Conservation (phyloP, 257 asterid species). For the Solanum chilense region DNA sequence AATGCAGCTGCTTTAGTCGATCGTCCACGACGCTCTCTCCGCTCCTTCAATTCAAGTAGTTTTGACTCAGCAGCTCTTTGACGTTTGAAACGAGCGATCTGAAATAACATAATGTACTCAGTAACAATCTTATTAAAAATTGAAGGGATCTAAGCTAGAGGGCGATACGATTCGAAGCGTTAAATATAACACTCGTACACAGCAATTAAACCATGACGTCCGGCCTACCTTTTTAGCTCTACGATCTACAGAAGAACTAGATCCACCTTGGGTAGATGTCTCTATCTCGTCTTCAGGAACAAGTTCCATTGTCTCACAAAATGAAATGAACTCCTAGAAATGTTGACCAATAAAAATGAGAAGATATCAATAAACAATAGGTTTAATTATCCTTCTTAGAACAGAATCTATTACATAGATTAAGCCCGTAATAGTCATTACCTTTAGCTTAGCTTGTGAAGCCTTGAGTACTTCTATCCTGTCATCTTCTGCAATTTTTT, state of each 20-base stretch:
- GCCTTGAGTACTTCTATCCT: conserved; percentile 61
- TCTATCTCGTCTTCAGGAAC: conserved; percentile 74
- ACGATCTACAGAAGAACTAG: conserved; percentile 40
- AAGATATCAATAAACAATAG: neutral
- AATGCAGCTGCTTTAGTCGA: conserved; percentile 90
- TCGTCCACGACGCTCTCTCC: conserved; percentile 90
- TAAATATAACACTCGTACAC: neutral
- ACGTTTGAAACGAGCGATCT: conserved; percentile 82
- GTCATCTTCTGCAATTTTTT: conserved; percentile 56
- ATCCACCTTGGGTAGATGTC: conserved; percentile 25
- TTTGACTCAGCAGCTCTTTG: conserved; percentile 85
- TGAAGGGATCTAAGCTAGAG: neutral
- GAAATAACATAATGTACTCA: conserved; percentile 1
- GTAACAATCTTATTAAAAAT: neutral
- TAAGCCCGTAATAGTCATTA: conserved; percentile 1
- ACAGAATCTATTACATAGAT: neutral
- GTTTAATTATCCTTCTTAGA: neutral
- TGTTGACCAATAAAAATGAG: neutral
- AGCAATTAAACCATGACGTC: neutral
- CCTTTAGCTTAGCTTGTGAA: conserved; percentile 79
- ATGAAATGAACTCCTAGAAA: conserved; percentile 67
- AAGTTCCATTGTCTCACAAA: conserved; percentile 92
- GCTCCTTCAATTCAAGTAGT: conserved; percentile 75
- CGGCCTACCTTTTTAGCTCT: conserved; percentile 76
- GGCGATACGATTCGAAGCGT: neutral